These are phyloP conservation scores for Teratosphaeria pseudoeucalypti DNA, from an alignment of 2,329 filamentous ascomycete genomes.

Conservation along the genomic window DNA sequence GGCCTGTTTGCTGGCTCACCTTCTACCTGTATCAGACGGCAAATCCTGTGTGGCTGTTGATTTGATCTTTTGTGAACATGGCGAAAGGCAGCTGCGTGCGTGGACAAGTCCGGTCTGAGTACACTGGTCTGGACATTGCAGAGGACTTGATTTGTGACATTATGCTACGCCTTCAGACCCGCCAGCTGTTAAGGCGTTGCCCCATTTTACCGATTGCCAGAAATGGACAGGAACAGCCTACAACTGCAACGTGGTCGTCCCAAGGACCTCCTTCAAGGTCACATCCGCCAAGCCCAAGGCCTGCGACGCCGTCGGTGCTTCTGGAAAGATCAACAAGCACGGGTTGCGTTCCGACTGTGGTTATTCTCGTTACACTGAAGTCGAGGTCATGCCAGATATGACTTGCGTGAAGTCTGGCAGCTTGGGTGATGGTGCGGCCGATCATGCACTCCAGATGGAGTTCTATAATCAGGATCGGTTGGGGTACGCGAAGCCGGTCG, in stretches of 20 bases:
- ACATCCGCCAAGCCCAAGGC: slow-evolving; percentile 41
- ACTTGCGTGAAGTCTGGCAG: slow-evolving; percentile 43
- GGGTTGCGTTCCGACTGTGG: slow-evolving; percentile 47
- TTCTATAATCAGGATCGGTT: slow-evolving; percentile 45
- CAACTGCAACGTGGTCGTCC: slow-evolving; percentile 45
- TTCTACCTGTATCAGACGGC: no score
- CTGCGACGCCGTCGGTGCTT: slow-evolving; percentile 39
- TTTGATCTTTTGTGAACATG: slow-evolving; percentile 5
- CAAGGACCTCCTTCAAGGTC: slow-evolving; percentile 37
- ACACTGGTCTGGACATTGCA: slow-evolving; percentile 9
- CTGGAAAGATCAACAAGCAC: slow-evolving; percentile 46
- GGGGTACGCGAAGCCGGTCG: slow-evolving; percentile 31
- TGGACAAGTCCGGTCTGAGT: slow-evolving; percentile 19
- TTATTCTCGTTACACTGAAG: slow-evolving; percentile 40
- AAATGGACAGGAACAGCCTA: slow-evolving; percentile 46
- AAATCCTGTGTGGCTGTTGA: background rate
- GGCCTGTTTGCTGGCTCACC: no score
- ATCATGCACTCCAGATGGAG: slow-evolving; percentile 39
- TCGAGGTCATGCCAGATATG: slow-evolving; percentile 44
- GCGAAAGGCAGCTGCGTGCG: slow-evolving; percentile 24
- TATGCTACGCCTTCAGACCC: background rate
- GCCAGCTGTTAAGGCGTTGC: slow-evolving; percentile 33
- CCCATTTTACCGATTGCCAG: slow-evolving; percentile 40
- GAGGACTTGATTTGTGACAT: background rate
- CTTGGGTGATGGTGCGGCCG: slow-evolving; percentile 39